These are phyloP conservation scores for Magnolia officinalis DNA, from an alignment of 164 flowering plant genomes.

Conservation along the genomic window DNA sequence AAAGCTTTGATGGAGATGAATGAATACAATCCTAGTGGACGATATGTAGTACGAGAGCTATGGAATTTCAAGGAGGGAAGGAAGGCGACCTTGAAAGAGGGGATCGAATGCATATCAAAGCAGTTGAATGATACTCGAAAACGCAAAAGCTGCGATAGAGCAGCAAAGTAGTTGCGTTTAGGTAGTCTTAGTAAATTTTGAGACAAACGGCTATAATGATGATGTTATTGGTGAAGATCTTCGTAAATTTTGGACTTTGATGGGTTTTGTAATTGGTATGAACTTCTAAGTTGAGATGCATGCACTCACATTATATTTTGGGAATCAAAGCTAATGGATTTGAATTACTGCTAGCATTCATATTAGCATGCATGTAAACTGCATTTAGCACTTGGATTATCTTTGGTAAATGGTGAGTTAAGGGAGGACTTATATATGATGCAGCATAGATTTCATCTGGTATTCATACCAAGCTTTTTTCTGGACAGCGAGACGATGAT, in stretches of 20 bases:
- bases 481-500: not conserved
- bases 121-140: conserved; percentile 25
- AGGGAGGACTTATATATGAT: not conserved
- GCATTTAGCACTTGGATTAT: not conserved
- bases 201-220: no score
- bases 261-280: no score
- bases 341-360: not conserved
- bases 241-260: no score
- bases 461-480: not conserved
- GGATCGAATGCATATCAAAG: conserved; percentile 20
- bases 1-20: conserved; percentile 43
- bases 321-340: not conserved
- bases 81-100: conserved; percentile 50
- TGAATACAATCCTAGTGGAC: conserved; percentile 62
- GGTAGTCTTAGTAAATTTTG: no score
- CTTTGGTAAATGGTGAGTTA: not conserved
- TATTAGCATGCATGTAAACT: not conserved
- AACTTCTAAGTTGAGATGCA: no score
- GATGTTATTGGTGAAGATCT: no score
- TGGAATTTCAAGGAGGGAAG: conserved; percentile 51
- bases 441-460: not conserved
- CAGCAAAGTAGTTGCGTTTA: no score
- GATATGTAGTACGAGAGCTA: conserved; percentile 40
- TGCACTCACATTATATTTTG: not conserved
- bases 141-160: conserved; percentile 11